Conservation (phyloP, 2,329 filamentous ascomycete species). For the Diaporthe vaccinii region DNA sequence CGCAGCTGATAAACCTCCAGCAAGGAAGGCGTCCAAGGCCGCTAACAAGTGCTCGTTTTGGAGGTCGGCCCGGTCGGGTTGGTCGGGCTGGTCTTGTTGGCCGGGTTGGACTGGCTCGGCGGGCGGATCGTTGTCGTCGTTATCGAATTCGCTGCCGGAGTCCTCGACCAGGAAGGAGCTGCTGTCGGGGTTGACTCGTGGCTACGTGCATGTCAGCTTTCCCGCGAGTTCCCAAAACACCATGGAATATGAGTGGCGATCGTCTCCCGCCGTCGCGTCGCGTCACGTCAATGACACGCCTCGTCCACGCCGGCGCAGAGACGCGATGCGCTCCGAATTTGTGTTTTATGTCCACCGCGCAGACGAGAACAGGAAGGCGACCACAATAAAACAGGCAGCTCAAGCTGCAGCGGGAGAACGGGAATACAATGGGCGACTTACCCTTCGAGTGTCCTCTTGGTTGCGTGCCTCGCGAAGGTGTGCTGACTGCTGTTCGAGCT, state of each 20-base stretch:
- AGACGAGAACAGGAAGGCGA: too few relatives aligned
- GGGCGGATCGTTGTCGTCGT: background rate
- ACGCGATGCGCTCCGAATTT: background rate
- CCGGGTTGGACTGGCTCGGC: background rate
- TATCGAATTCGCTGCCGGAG: background rate
- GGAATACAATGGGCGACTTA: background rate
- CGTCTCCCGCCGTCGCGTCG: constrained; percentile 15
- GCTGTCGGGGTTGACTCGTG: constrained; percentile 7
- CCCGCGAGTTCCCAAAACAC: background rate
- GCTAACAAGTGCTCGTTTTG: background rate
- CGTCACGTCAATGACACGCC: background rate
- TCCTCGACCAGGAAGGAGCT: background rate
- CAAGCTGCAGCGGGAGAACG: background rate
- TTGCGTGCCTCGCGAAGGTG: constrained; percentile 14
- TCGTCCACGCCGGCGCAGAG: background rate
- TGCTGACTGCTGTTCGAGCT: constrained; percentile 18
- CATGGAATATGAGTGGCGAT: constrained; percentile 10
- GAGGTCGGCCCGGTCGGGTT: background rate
- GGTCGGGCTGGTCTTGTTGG: background rate
- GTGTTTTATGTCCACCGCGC: background rate
- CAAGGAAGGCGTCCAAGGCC: background rate
- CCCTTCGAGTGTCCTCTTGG: background rate
- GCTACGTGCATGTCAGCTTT: constrained; percentile 17
- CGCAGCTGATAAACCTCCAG: background rate
- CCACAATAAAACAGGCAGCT: background rate